phyloP scores from a whole-genome alignment of 2,329 filamentous ascomycete species.

The Dactylella cylindrospora region DNA sequence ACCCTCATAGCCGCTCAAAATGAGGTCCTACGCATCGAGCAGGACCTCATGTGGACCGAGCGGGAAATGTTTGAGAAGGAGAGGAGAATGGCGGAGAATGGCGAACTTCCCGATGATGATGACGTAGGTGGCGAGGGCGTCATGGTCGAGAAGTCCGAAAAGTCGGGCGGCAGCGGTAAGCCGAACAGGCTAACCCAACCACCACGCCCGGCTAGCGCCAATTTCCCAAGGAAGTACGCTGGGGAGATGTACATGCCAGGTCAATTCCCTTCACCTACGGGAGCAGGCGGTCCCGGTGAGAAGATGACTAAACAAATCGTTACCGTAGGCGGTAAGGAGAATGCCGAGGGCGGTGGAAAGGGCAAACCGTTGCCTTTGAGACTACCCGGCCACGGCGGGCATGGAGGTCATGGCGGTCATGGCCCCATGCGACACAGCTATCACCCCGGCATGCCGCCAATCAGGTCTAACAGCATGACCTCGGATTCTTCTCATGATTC shows the following conservation, averaged over 20 bases:
- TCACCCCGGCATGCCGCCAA: conserved; percentile 43
- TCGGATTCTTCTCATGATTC: conserved; percentile 42
- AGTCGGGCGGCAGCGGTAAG: conserved; percentile 17
- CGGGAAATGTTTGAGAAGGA: conserved; percentile 44
- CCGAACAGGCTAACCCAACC: conserved; percentile 36
- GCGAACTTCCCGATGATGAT: conserved; percentile 32
- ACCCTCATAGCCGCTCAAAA: conserved; percentile 34
- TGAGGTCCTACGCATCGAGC: conserved; percentile 42
- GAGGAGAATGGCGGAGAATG: conserved; percentile 24
- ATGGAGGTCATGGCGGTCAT: conserved; percentile 25
- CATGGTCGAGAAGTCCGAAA: conserved; percentile 40
- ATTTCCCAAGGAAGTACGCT: conserved; percentile 26
- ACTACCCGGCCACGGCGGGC: conserved; percentile 13
- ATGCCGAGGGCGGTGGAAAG: conserved; percentile 32
- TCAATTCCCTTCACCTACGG: conserved; percentile 36
- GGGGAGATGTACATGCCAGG: conserved; percentile 43
- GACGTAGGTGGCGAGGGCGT: conserved; percentile 37
- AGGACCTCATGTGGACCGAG: conserved; percentile 43
- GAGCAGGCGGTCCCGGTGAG: conserved; percentile 20
- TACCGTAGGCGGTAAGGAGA: conserved; percentile 39
- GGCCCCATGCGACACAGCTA: conserved; percentile 42
- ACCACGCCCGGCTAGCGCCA: conserved; percentile 33
- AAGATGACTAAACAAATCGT: conserved; percentile 42
- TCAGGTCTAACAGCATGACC: conserved; percentile 43
- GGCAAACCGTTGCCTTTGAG: conserved; percentile 24